These are phyloP conservation scores for Staphylotrichum longicolle DNA, from an alignment of 495 filamentous ascomycete genomes.

Conservation along the genomic window DNA sequence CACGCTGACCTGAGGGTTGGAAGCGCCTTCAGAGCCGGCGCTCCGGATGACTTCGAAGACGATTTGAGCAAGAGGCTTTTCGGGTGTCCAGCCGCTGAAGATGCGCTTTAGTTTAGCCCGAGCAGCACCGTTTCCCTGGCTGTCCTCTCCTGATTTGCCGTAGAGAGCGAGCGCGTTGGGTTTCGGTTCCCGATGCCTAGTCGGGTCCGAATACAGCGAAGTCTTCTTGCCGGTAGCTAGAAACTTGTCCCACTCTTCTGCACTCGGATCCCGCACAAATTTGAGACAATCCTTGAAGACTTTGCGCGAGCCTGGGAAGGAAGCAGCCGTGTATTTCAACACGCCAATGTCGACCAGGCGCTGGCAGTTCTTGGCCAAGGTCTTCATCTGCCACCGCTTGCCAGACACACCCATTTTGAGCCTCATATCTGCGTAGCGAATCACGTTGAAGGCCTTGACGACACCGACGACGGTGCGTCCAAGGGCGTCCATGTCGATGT, in stretches of 20 bases:
- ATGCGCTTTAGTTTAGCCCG: conserved; percentile 30
- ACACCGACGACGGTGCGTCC: conserved; percentile 48
- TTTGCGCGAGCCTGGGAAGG: conserved; percentile 42
- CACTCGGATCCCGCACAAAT: conserved; percentile 68
- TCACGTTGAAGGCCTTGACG: conserved; percentile 47
- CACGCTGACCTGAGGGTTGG: conserved; percentile 43
- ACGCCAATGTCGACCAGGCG: conserved; percentile 68
- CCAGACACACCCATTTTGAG: conserved; percentile 55
- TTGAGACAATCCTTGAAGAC: conserved; percentile 64
- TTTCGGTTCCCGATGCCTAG: conserved; percentile 32
- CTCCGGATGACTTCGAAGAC: conserved; percentile 46
- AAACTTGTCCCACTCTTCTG: conserved; percentile 61
- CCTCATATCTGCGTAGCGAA: conserved; percentile 60
- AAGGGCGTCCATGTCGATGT: conserved; percentile 51
- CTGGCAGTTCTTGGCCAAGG: conserved; percentile 64
- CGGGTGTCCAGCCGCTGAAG: conserved; percentile 40
- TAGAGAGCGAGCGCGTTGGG: conserved; percentile 32
- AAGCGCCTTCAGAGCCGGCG: conserved; percentile 41
- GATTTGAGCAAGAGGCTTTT: conserved; percentile 45
- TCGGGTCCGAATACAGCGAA: conserved; percentile 36
- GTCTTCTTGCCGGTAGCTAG: conserved; percentile 41
- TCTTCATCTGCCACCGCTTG: conserved; percentile 62
- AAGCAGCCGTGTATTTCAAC: conserved; percentile 65
- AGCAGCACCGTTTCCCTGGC: conserved; percentile 17
- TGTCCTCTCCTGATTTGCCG: conserved; percentile 21